Conservation (phyloP, 2,329 filamentous ascomycete species). For the Botryotinia globosa region DNA sequence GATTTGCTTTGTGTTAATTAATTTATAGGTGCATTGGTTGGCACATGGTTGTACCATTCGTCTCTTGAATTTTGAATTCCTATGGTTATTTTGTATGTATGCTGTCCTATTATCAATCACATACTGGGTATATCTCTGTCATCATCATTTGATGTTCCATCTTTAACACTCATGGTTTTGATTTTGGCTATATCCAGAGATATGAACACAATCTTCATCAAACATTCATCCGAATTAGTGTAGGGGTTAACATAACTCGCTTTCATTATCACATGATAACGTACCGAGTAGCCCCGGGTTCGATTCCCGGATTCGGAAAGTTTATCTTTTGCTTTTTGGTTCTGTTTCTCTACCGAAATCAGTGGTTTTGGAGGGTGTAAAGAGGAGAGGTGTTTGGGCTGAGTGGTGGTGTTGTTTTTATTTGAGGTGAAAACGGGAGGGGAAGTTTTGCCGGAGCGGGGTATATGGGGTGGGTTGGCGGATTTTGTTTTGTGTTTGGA, state of each 20-base stretch:
- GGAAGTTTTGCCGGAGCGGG: neutral
- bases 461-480: neutral
- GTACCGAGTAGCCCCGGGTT: slow-evolving; percentile 1
- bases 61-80: too few species aligned
- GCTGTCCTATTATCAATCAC: too few species aligned
- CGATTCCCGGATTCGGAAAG: neutral
- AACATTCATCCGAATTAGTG: neutral
- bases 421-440: neutral
- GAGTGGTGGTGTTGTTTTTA: neutral
- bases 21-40: too few species aligned
- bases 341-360: neutral
- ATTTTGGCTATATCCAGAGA: rapidly evolving
- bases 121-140: neutral
- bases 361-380: neutral
- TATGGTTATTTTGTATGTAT: too few species aligned
- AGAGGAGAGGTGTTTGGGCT: neutral
- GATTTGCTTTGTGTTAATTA: too few species aligned
- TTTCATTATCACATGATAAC: neutral
- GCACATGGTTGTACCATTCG: too few species aligned
- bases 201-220: rapidly evolving
- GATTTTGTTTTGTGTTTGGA: neutral
- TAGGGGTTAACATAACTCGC: slow-evolving; percentile 1
- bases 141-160: neutral
- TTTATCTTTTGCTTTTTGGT: rapidly evolving
- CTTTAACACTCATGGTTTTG: rapidly evolving